phyloP scores from a whole-genome alignment of 2,329 filamentous ascomycete genomes.

The Cercospora canescens region DNA sequence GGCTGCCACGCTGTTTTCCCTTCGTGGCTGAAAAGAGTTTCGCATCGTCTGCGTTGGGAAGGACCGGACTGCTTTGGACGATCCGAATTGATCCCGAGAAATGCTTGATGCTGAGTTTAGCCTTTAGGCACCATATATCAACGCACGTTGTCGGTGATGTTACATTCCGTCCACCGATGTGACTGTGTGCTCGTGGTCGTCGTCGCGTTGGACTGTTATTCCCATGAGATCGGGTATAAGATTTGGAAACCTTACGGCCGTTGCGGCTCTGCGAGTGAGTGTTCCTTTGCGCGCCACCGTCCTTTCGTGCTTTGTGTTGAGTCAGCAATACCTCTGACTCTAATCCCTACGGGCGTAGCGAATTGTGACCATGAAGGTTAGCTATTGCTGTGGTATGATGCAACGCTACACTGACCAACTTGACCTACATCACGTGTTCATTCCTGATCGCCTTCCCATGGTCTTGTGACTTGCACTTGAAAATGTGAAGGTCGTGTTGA shows the following conservation, averaged over 20 bases:
- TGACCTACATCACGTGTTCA: not conserved
- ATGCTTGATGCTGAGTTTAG: not conserved
- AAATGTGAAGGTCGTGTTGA: not conserved
- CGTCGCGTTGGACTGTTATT: not conserved
- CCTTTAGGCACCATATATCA: not conserved
- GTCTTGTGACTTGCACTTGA: not conserved
- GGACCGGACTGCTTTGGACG: not conserved
- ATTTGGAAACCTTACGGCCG: not conserved
- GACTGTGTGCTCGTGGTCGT: not conserved
- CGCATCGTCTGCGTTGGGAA: conserved; percentile 1
- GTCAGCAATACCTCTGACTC: not conserved
- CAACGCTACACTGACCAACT: not conserved
- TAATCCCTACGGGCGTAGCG: not conserved
- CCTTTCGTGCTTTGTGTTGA: not conserved
- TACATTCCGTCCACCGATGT: not conserved
- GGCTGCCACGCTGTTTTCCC: not conserved
- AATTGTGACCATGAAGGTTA: not conserved
- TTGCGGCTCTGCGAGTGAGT: not conserved
- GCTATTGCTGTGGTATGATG: not conserved
- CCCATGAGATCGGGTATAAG: not conserved
- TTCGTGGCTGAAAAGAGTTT: conserved; percentile 1
- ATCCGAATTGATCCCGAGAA: not conserved
- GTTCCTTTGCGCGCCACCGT: not conserved
- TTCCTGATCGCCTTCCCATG: not conserved
- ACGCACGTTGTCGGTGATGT: not conserved